A percentile compares a stretch with the other conserved stretches of the same genome.
These are phyloP conservation scores for Lasiosphaeria ovina DNA, from an alignment of 495 filamentous ascomycete species.

Conservation along the genomic window DNA sequence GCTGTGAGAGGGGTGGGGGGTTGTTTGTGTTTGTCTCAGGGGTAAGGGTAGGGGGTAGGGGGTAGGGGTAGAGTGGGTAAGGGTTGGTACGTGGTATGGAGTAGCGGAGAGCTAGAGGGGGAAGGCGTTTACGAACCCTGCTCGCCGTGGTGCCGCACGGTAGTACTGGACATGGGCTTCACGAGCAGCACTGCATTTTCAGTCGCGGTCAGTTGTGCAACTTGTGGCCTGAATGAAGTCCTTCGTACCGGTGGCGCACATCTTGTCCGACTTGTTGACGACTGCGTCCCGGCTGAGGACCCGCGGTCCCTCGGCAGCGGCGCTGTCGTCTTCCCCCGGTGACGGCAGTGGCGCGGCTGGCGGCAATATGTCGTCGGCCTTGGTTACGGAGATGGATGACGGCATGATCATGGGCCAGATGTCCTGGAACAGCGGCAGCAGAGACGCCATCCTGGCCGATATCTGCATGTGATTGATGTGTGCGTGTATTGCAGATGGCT, in stretches of 20 bases:
- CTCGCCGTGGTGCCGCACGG: conserved; percentile 47
- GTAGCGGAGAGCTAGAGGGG: neutral
- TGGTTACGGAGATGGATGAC: conserved; percentile 44
- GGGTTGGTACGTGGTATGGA: neutral
- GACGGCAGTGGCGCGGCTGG: conserved; percentile 24
- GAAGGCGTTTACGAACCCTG: conserved; percentile 37
- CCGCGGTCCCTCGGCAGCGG: conserved; percentile 39
- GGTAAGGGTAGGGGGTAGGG: conserved; percentile 9
- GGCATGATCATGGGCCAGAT: conserved; percentile 52
- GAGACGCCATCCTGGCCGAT: conserved; percentile 38
- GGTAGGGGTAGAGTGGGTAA: neutral
- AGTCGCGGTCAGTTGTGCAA: neutral
- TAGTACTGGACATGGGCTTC: conserved; percentile 39
- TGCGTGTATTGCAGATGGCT: neutral
- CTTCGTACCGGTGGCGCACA: conserved; percentile 52
- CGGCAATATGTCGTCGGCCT: conserved; percentile 40
- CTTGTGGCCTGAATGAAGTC: neutral
- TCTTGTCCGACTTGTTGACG: conserved; percentile 54
- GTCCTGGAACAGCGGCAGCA: conserved; percentile 49
- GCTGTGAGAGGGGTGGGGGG: too few relatives aligned
- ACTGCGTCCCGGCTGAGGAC: conserved; percentile 59
- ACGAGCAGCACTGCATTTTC: conserved; percentile 39
- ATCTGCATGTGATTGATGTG: neutral
- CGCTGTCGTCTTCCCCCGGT: conserved; percentile 15
- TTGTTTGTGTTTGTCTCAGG: neutral